Evolutionary conservation across 2,329 filamentous ascomycete species (phyloP).

Genomic region (Colletotrichum sp.): DNA sequence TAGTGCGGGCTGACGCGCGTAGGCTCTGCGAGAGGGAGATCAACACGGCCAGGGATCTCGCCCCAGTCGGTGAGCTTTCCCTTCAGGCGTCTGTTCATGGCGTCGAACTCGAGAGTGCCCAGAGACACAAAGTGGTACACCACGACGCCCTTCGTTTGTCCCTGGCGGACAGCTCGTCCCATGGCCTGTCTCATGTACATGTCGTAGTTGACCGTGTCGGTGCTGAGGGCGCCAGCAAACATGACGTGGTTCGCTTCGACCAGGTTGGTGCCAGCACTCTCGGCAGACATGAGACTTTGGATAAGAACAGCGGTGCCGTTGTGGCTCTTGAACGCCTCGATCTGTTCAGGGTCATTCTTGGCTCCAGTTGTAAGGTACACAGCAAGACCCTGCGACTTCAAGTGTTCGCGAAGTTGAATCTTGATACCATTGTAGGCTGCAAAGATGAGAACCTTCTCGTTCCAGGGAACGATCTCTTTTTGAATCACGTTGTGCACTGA

Average conservation of each 20-base stretch:
- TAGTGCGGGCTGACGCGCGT: background rate
- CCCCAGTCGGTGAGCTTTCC: background rate
- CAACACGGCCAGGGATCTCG: background rate
- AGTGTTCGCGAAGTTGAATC: constrained; percentile 22
- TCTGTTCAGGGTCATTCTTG: background rate
- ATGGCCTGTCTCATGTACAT: constrained; percentile 42
- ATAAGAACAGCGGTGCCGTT: constrained; percentile 33
- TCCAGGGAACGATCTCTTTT: constrained; percentile 16
- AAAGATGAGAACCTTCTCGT: constrained; percentile 39
- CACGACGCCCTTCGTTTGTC: constrained; percentile 39
- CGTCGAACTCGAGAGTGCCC: constrained; percentile 44
- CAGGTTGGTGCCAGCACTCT: constrained; percentile 45
- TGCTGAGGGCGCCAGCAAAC: constrained; percentile 39
- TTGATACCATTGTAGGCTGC: constrained; percentile 35
- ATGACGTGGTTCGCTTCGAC: constrained; percentile 46
- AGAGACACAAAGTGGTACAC: constrained; percentile 43
- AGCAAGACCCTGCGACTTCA: constrained; percentile 16
- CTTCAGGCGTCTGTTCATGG: constrained; percentile 25
- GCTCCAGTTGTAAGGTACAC: constrained; percentile 14
- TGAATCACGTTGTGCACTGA: constrained; percentile 27
- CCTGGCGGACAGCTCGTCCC: constrained; percentile 42
- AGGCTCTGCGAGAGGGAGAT: background rate
- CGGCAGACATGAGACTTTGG: constrained; percentile 39
- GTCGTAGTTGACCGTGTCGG: constrained; percentile 34
- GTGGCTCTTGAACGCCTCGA: constrained; percentile 31